These are phyloP conservation scores for Pseudogymnoascus sp. DNA, from an alignment of 2,329 filamentous ascomycete genomes.

Conservation along the genomic window DNA sequence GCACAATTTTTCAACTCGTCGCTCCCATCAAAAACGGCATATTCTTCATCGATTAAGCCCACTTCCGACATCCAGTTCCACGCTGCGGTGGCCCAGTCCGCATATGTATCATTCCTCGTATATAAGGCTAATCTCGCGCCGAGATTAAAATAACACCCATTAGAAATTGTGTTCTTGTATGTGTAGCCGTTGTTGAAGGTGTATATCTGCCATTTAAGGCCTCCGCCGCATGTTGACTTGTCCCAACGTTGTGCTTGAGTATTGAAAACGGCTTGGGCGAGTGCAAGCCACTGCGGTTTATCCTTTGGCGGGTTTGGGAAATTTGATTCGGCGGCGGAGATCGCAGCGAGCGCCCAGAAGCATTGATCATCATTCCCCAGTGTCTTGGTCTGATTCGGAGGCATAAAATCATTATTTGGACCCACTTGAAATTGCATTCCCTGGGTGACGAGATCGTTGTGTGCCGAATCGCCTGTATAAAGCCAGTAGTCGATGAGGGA, in stretches of 20 bases:
- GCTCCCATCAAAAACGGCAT: slow-evolving; percentile 57
- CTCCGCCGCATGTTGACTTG: slow-evolving; percentile 59
- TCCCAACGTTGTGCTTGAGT: slow-evolving; percentile 72
- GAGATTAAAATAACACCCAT: slow-evolving; percentile 56
- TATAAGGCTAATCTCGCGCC: slow-evolving; percentile 66
- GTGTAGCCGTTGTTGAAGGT: slow-evolving; percentile 74
- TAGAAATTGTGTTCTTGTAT: slow-evolving; percentile 65
- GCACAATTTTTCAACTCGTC: slow-evolving; percentile 53
- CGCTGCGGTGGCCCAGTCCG: slow-evolving; percentile 66
- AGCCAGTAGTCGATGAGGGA: slow-evolving; percentile 79
- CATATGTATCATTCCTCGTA: slow-evolving; percentile 70
- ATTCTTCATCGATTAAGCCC: slow-evolving; percentile 53
- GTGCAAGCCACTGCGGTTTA: slow-evolving; percentile 60
- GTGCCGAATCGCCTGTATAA: slow-evolving; percentile 67
- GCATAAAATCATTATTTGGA: slow-evolving; percentile 69
- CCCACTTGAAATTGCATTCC: slow-evolving; percentile 72
- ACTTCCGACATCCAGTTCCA: slow-evolving; percentile 62
- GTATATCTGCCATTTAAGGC: slow-evolving; percentile 80
- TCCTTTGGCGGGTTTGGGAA: slow-evolving; percentile 50
- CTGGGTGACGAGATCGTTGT: slow-evolving; percentile 60
- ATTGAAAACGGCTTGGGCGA: slow-evolving; percentile 77
- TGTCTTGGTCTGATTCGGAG: slow-evolving; percentile 60
- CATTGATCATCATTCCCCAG: slow-evolving; percentile 71
- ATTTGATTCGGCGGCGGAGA: slow-evolving; percentile 63
- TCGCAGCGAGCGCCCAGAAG: slow-evolving; percentile 66